Evolutionary conservation across 305 asterid species (phyloP).

Genomic region (Fraxinus angustifolia): DNA sequence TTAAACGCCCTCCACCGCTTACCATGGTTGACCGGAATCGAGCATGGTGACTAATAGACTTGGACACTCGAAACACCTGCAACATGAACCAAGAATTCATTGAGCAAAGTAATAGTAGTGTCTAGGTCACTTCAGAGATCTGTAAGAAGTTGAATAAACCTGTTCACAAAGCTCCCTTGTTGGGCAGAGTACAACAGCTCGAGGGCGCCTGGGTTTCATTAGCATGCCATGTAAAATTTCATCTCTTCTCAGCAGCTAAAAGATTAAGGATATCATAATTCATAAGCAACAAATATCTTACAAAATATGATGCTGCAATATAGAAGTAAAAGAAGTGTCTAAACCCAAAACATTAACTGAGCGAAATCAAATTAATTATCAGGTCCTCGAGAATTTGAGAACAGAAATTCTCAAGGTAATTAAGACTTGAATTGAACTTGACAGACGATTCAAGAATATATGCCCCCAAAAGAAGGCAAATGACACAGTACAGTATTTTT

Average conservation of each 20-base stretch:
- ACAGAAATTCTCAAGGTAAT: not conserved
- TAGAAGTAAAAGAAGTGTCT: not conserved
- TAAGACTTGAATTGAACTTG: not conserved
- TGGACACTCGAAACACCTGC: conserved; percentile 88
- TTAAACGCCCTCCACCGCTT: conserved; percentile 94
- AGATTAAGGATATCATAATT: conserved; percentile 3
- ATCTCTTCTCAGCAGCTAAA: conserved; percentile 77
- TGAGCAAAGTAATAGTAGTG: not conserved
- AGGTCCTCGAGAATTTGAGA: not conserved
- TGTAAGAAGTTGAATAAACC: conserved; percentile 34
- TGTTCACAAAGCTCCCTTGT: conserved; percentile 99
- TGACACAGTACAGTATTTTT: not conserved
- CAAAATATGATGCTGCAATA: conserved; percentile 13
- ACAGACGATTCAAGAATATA: not conserved
- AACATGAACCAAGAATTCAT: conserved; percentile 16
- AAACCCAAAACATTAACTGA: not conserved
- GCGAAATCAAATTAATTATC: conserved; percentile 4
- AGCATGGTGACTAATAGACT: conserved; percentile 84
- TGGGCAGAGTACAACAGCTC: conserved; percentile 91
- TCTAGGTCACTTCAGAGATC: conserved; percentile 11
- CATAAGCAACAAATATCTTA: not conserved
- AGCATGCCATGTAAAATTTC: conserved; percentile 78
- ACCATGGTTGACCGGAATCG: conserved; percentile 95
- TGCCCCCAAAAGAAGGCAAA: conserved; percentile 9
- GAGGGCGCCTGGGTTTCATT: conserved; percentile 95